phyloP scores from a whole-genome alignment of 2,329 filamentous ascomycete genomes.

The Fusarium sp. region DNA sequence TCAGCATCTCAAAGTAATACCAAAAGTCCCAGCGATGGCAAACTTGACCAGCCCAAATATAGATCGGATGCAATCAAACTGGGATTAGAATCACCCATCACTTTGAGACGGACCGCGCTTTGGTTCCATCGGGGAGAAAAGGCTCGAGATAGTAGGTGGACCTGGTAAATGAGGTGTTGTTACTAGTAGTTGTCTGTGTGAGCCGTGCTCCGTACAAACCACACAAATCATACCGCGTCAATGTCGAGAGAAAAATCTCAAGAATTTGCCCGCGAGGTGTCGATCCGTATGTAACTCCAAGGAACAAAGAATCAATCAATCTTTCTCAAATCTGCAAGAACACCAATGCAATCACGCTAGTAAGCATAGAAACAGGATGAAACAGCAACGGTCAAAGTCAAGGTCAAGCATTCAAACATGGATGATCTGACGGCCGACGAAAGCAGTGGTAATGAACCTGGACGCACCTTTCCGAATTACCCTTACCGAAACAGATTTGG shows the following conservation, averaged over 20 bases:
- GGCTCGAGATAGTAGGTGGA: slow-evolving; percentile 11
- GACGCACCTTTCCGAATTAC: slow-evolving; percentile 24
- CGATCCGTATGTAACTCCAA: slow-evolving; percentile 2
- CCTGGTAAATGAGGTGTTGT: slow-evolving; percentile 14
- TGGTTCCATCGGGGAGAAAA: slow-evolving; percentile 3
- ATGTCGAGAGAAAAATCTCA: background rate
- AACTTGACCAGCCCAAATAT: slow-evolving; percentile 24
- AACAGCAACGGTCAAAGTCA: slow-evolving; percentile 10
- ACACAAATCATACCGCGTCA: slow-evolving; percentile 1
- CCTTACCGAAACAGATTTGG: slow-evolving; percentile 5
- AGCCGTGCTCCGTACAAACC: background rate
- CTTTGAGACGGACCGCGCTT: slow-evolving; percentile 5
- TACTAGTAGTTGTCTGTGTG: slow-evolving; percentile 17
- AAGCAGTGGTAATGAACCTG: slow-evolving; percentile 46
- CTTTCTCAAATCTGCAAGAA: slow-evolving; percentile 10
- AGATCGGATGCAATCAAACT: slow-evolving; percentile 14
- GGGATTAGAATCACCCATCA: slow-evolving; percentile 6
- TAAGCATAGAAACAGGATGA: slow-evolving; percentile 4
- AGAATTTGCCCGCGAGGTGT: slow-evolving; percentile 1
- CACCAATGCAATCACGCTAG: background rate
- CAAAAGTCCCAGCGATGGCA: slow-evolving; percentile 13
- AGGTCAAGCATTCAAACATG: slow-evolving; percentile 5
- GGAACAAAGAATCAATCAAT: background rate
- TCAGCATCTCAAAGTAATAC: slow-evolving; percentile 1
- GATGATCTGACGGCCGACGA: slow-evolving; percentile 29